Evolutionary conservation across 176 grass and related monocot species (phyloP), one percentile per base, ranked within the genome.

Genomic region (Alopecurus myosuroides): DNA sequence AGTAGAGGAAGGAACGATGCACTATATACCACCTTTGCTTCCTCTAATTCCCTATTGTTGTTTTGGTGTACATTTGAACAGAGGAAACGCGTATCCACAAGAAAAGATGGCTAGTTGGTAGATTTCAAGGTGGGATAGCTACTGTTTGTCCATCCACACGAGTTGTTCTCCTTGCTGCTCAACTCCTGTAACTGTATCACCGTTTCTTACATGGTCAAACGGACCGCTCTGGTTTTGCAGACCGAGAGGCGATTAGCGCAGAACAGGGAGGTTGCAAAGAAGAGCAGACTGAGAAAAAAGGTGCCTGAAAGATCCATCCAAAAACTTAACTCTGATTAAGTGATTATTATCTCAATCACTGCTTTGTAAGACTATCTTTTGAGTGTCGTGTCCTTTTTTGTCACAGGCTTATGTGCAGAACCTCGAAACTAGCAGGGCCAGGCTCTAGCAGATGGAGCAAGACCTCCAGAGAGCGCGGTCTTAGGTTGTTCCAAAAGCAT

Each of bases 231-330:
- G 17, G 11, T 33, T 35, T 83, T 33, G 46, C 78, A 99, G 97
- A 99, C 90, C 7, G 79, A 96, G 51, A 85, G 97, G 78, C 90
- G 97, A 55, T 89, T 99, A 80, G 97, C 97, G 66, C 97, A 99
- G 86, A 99, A 99, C 83, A 89, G 97, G 77, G 97, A 99, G 58
- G 97, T 94, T 72, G 97, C 97, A 41, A 94, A 86, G 88, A 99
- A 99, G 90, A 99, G 97, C 86, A 88, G 97, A 57, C 84, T 99
- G 57, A 94, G 97, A 77, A 99, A 99, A 73, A 99, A 99, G 97
- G 97, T 96, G 56, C 40, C 26, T 4, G 83, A 51, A 66, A 74
- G 11, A 51, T 40, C 40, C 9, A 46, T 42, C n/a, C 42, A 13
- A 70, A 77, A 78, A 5, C 15, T 69, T 46, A 19, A 14, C 48